phyloP scores from a whole-genome alignment of 1,139 yeast species.

The Candida glucosophila region DNA sequence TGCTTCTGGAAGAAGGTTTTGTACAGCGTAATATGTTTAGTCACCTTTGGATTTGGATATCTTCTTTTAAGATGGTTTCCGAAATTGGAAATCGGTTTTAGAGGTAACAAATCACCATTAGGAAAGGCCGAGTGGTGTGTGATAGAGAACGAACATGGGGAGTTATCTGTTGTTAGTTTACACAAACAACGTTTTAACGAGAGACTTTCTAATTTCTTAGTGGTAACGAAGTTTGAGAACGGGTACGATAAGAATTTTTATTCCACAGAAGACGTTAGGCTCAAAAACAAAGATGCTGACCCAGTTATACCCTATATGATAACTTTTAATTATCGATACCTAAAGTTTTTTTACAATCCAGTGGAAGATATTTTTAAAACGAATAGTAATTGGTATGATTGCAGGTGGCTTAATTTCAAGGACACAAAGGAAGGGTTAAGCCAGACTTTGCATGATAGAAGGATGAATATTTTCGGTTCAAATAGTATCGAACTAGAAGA shows the following conservation, averaged over 20 bases:
- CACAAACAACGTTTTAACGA: slow-evolving; percentile 56
- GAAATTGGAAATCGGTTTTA: slow-evolving; percentile 53
- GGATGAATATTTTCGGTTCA: slow-evolving; percentile 66
- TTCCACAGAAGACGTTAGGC: slow-evolving; percentile 7
- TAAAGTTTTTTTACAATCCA: slow-evolving; percentile 77
- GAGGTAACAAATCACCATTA: slow-evolving; percentile 60
- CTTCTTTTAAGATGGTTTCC: slow-evolving; percentile 84
- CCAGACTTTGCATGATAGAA: slow-evolving; percentile 57
- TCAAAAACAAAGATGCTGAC: slow-evolving; percentile 25
- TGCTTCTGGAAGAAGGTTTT: slow-evolving; percentile 35
- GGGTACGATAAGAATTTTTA: slow-evolving; percentile 9
- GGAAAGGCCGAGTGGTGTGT: slow-evolving; percentile 91
- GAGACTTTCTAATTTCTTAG: slow-evolving; percentile 61
- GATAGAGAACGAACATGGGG: slow-evolving; percentile 90
- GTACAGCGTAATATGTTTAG: slow-evolving; percentile 48
- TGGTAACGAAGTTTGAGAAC: slow-evolving; percentile 13
- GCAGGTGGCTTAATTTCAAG: slow-evolving; percentile 57
- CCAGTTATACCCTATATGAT: slow-evolving; percentile 66
- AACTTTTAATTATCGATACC: slow-evolving; percentile 72
- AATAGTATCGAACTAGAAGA: slow-evolving; percentile 73
- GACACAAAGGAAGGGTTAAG: slow-evolving; percentile 64
- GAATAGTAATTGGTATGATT: slow-evolving; percentile 80
- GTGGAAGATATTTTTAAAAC: slow-evolving; percentile 78
- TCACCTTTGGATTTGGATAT: slow-evolving; percentile 66
- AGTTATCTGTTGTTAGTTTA: slow-evolving; percentile 54